Evolutionary conservation across 2,329 filamentous ascomycete species (phyloP).

Genomic region (Coniella lustricola): DNA sequence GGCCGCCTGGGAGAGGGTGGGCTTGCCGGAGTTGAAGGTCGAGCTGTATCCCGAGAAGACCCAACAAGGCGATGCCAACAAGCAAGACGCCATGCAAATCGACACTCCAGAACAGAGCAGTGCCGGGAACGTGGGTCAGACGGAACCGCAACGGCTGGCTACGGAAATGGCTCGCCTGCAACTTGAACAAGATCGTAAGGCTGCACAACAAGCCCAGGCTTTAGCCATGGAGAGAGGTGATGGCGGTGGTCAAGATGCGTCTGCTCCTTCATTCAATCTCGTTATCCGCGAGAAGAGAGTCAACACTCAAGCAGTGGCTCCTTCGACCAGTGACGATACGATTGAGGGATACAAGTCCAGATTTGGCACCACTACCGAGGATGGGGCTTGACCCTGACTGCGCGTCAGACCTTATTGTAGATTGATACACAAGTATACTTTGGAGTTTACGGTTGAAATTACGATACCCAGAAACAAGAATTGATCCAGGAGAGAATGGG

Average conservation of each 20-base stretch:
- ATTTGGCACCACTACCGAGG: constrained; percentile 21
- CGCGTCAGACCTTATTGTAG: too few relatives aligned
- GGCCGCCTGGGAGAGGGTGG: constrained; percentile 75
- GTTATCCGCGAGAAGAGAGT: constrained; percentile 46
- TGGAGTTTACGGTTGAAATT: constrained; percentile 11
- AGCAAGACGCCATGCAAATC: not conserved
- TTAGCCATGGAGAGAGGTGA: constrained; percentile 46
- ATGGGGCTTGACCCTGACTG: not conserved
- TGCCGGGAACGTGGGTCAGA: constrained; percentile 4
- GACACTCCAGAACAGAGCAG: not conserved
- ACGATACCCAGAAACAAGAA: constrained; percentile 10
- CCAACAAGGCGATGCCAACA: constrained; percentile 19
- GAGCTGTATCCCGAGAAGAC: constrained; percentile 60
- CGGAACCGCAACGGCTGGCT: constrained; percentile 20
- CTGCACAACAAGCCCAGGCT: constrained; percentile 32
- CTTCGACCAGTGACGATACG: constrained; percentile 30
- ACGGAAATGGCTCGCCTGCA: constrained; percentile 34
- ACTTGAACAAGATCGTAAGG: constrained; percentile 36
- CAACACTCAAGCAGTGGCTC: constrained; percentile 31
- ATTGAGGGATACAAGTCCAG: constrained; percentile 46
- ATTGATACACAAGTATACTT: too few relatives aligned
- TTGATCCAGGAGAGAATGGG: not conserved
- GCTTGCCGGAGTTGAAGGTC: constrained; percentile 48
- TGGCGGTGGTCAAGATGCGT: constrained; percentile 19
- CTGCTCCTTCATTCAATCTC: constrained; percentile 35